Conservation (phyloP, 164 flowering plant genomes). For the Magnolia changhungtana region DNA sequence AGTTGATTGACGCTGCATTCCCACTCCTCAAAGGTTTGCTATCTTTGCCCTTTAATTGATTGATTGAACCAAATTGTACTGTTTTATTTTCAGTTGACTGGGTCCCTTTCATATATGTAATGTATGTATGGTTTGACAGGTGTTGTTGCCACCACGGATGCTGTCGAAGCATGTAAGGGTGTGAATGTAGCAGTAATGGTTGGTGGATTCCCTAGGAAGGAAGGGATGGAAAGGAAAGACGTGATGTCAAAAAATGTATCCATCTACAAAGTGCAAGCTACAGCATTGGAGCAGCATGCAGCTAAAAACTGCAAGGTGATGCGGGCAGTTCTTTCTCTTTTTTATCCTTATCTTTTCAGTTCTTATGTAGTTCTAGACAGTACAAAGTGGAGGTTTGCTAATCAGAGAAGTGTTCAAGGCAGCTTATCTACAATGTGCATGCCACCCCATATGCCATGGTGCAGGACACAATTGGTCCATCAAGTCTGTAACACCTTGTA, state of each 20-base stretch:
- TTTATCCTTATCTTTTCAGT: background rate
- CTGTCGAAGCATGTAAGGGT: constrained; percentile 62
- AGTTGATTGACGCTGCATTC: constrained; percentile 76
- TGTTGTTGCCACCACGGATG: constrained; percentile 74
- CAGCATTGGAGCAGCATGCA: constrained; percentile 75
- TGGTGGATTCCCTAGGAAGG: constrained; percentile 78
- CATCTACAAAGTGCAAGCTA: constrained; percentile 81
- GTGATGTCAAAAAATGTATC: constrained; percentile 76
- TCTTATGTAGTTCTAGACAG: background rate
- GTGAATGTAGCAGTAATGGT: constrained; percentile 77
- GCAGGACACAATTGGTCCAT: background rate
- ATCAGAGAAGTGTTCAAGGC: background rate
- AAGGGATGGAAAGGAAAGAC: constrained; percentile 92
- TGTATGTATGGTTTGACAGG: constrained; percentile 31
- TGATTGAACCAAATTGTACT: background rate
- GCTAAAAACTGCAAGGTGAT: constrained; percentile 73
- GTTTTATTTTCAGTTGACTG: background rate
- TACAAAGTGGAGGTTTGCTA: background rate
- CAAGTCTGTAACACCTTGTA: background rate
- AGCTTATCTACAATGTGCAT: too few species aligned
- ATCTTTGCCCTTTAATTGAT: background rate
- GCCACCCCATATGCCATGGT: background rate
- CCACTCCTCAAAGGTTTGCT: constrained; percentile 74
- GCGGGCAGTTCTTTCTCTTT: background rate
- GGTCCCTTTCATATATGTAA: background rate